Base-by-base conservation (phyloP, 768 basidiomycete species). In the Kwoniella mangroviensis region DNA sequence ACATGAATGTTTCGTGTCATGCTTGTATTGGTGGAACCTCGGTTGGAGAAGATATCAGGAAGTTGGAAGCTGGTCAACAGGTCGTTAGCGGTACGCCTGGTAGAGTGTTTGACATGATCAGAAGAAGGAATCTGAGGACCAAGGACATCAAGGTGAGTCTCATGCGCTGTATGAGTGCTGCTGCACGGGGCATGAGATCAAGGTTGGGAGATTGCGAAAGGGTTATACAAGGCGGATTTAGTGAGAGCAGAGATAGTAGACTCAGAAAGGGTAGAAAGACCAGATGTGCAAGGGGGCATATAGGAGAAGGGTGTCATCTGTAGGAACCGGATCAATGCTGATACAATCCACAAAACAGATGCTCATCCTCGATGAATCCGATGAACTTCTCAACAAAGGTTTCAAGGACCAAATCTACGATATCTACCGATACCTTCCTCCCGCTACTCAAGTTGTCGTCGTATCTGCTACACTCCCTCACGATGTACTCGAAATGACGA, bases 401-500 rank as follows among this genome's bases (percentile, higher is more conserved):
- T 98, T 99, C 90, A 96, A 94, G 85, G 95, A 99, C 83, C 94
- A 98, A 85, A 98, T 98, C 81, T 98, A 98, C 86, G 96, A 99
- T 84, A 92, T 98, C 70, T 98, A 97, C 84, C 92, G 94, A 73
- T 95, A 95, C 82, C 91, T 98, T 52, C 96, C 96, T 40, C 94
- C 94, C 28, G 93, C 93, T 62, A 98, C 94, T 5, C 96, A 98
- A 84, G 96, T 98, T 56, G 94, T 99, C 55, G 87, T 98, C 57
- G 88, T 99, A 73, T 96, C 94, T 80, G 94, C 96, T 54, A 98
- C 95, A 28, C 87, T 98, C 71, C 96, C 96, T 11, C 91, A 94
- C 82, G 96, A 99, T 79, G 95, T 99, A 52, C 84, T 98, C 83
- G 96, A 98, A 86, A 97, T 98, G 92, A 98, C 96, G 21, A 97